Conservation (phyloP, 208 protist genomes). For the Novymonas esmeraldas region DNA sequence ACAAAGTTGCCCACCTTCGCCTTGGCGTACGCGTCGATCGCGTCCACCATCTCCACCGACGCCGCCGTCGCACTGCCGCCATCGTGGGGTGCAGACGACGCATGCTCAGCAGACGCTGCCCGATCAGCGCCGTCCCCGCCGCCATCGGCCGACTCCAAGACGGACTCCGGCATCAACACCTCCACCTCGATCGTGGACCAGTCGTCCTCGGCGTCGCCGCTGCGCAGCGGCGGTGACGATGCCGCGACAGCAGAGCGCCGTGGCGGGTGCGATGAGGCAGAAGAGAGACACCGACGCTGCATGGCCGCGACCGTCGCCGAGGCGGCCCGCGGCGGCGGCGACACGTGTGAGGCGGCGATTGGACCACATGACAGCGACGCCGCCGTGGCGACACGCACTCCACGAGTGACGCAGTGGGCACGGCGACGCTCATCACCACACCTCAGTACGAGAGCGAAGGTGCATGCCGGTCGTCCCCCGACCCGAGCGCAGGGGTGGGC, state of each 20-base stretch:
- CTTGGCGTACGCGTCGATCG: constrained; percentile 67
- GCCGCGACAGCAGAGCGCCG: no score
- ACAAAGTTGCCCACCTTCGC: constrained; percentile 81
- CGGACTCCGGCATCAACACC: constrained; percentile 18
- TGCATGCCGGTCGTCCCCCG: no score
- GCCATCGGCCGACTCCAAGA: neutral
- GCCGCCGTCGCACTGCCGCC: neutral
- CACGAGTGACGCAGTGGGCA: no score
- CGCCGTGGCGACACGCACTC: no score
- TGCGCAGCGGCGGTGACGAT: neutral
- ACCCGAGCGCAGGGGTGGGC: no score
- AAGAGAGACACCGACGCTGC: constrained; percentile 3
- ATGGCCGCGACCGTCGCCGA: no score
- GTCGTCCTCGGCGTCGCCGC: constrained; percentile 15
- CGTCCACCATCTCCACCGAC: constrained; percentile 46
- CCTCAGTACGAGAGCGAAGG: no score
- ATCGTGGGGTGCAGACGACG: neutral
- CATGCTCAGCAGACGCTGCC: neutral
- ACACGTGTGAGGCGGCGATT: no score
- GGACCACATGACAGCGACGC: no score
- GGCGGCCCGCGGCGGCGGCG: no score
- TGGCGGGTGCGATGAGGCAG: neutral
- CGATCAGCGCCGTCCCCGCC: neutral
- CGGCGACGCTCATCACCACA: no score
- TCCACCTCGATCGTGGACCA: constrained; percentile 35